Percentiles rank a stretch among this genome's conserved stretches.
Conservation (phyloP, 78 protist genomes). For the Andalucia godoyi region DNA sequence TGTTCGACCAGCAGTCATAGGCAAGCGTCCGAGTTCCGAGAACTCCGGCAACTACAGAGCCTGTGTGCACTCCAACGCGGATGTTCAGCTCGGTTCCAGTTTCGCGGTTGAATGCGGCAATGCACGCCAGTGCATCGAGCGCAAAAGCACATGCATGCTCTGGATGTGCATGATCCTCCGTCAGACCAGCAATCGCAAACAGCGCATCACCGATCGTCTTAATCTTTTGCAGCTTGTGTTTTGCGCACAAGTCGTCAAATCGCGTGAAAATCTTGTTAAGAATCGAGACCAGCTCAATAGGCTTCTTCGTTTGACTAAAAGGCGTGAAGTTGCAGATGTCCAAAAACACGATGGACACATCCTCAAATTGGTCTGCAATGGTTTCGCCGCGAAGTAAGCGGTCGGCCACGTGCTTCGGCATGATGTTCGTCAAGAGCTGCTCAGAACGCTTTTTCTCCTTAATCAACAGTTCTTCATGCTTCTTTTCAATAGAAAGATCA, state of each 20-base stretch:
- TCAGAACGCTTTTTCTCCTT: too few species aligned
- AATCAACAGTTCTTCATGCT: too few species aligned
- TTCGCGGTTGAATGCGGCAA: background rate
- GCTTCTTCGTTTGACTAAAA: too few species aligned
- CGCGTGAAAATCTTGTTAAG: conserved; percentile 8
- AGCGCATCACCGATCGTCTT: conserved; percentile 36
- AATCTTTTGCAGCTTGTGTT: background rate
- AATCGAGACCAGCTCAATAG: background rate
- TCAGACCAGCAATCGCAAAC: conserved; percentile 1
- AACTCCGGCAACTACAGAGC: conserved; percentile 69
- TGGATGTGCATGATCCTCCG: background rate
- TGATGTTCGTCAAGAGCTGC: too few species aligned
- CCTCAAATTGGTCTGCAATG: too few species aligned
- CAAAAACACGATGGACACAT: too few species aligned
- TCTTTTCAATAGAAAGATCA: too few species aligned
- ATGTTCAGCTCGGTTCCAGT: background rate
- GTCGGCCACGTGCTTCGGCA: too few species aligned
- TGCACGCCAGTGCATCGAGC: background rate
- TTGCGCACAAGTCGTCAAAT: background rate
- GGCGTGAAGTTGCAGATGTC: too few species aligned
- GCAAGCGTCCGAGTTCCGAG: conserved; percentile 41
- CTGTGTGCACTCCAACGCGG: conserved; percentile 60
- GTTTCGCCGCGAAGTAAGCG: too few species aligned
- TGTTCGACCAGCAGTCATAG: conserved; percentile 74
- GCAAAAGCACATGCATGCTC: background rate